Base-by-base conservation (phyloP, 805 yeast species). In the Zygosaccharomyces siamensis region DNA sequence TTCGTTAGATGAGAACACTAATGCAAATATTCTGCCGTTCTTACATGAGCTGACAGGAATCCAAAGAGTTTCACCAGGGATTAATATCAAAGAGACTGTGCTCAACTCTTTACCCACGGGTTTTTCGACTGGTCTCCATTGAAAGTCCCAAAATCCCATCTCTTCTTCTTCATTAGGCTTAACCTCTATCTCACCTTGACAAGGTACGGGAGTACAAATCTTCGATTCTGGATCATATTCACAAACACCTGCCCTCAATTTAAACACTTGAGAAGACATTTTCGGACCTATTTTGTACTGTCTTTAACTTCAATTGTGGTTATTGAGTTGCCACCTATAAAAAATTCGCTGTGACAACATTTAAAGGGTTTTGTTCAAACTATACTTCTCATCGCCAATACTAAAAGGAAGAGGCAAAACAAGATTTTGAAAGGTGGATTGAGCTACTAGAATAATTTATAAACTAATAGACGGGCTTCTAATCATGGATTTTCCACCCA, bases 41-140 rank as follows among this genome's bases (percentile, higher is more conserved):
- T 70, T 74, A 65, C 93, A 84, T 11, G 89, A 79, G 45, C 73
- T 69, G 38, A 86, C 81, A 41, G 77, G 84, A 48, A 79, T 76
- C 80, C 89, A 86, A 41, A 81, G 77, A 42, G 88, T 90, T 58
- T 88, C 96, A 6, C 95, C 95, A 0, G 95, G 93, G 54, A 88
- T 82, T 41, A 89, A 76, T 59, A 86, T 75, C 53, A 86, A 72
- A 43, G 71, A 75, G 21, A 64, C 57, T n/a, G 64, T 54, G 12
- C 52, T 57, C 14, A 54, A 41, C 27, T 53, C 52, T n/a, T 60
- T 57, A 37, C 66, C 62, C 30, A 52, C 54, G n/a, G 58, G 55
- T 35, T 58, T 58, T 43, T 64, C 69, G 7, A 49, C 46, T 12
- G 69, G 61, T 11, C 50, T 54, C 70, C 70, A 66, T 53, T 63